Evolutionary conservation across 2,329 filamentous ascomycete genomes (phyloP).

Genomic region (Trichoderma citrinoviride): DNA sequence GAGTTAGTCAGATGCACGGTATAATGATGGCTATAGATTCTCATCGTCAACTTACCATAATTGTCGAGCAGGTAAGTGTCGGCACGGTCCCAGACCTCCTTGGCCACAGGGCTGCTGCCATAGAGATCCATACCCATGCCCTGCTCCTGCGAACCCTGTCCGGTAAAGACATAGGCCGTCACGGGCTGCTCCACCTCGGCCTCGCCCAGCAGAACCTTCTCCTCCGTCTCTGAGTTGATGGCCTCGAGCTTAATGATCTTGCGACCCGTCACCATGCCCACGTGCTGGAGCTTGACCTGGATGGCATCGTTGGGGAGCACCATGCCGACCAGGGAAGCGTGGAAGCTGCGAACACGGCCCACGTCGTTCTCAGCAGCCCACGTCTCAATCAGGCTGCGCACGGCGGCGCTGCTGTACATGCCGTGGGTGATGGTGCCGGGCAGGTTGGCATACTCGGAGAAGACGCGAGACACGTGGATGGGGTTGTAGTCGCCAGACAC

Average conservation of each 20-base stretch:
- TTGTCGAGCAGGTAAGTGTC: conserved; percentile 99
- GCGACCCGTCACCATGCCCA: conserved; percentile 95
- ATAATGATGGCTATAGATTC: too few species aligned
- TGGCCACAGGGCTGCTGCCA: conserved; percentile 85
- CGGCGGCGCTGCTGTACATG: conserved; percentile 98
- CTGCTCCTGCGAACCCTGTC: conserved; percentile 97
- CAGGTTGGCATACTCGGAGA: conserved; percentile 91
- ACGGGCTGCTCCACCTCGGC: conserved; percentile 97
- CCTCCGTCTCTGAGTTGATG: conserved; percentile 90
- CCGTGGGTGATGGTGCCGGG: conserved; percentile 97
- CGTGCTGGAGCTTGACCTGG: conserved; percentile 90
- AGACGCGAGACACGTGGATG: conserved; percentile 96
- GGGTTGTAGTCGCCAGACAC: conserved; percentile 99
- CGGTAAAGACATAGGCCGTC: conserved; percentile 96
- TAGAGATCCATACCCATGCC: conserved; percentile 99
- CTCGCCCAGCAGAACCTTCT: conserved; percentile 92
- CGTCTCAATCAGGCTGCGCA: conserved; percentile 93
- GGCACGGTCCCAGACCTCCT: conserved; percentile 96
- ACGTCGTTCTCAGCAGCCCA: conserved; percentile 99
- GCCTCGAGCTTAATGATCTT: conserved; percentile 99
- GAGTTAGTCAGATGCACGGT: neutral
- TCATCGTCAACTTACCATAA: conserved; percentile 65
- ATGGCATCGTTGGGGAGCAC: conserved; percentile 95
- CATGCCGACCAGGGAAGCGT: conserved; percentile 96
- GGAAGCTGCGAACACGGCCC: conserved; percentile 94